These are phyloP conservation scores for Torulaspora indica DNA, from an alignment of 805 yeast genomes.

Conservation along the genomic window DNA sequence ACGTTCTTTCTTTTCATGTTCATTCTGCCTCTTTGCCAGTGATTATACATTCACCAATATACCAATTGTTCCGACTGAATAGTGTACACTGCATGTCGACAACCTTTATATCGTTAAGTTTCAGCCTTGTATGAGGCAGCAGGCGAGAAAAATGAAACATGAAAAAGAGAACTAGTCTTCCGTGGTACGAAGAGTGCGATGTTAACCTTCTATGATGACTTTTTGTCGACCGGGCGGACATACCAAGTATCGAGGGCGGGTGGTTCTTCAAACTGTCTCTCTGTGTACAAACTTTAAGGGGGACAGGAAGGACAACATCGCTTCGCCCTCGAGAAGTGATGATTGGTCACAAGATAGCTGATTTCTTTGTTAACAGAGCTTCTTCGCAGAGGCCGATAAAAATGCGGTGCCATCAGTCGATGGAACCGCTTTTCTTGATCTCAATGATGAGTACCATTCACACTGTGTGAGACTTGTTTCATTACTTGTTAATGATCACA, in stretches of 20 bases:
- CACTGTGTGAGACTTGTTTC: constrained; percentile 38
- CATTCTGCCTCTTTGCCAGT: constrained; percentile 16
- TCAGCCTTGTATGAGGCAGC: constrained; percentile 44
- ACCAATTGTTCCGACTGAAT: constrained; percentile 44
- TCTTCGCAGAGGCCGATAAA: background rate
- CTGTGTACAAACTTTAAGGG: constrained; percentile 38
- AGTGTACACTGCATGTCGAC: constrained; percentile 40
- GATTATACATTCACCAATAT: constrained; percentile 28
- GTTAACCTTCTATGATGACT: constrained; percentile 34
- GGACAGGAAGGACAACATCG: constrained; percentile 24
- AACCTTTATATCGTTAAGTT: constrained; percentile 43
- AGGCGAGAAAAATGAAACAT: background rate
- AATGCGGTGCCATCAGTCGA: constrained; percentile 10
- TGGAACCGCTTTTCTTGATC: constrained; percentile 6
- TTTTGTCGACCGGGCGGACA: constrained; percentile 49
- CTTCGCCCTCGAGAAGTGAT: constrained; percentile 35
- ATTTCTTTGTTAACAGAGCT: constrained; percentile 13
- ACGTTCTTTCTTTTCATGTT: constrained; percentile 4
- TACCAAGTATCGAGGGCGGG: constrained; percentile 34
- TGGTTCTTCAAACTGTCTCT: constrained; percentile 23
- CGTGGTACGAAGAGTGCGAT: background rate
- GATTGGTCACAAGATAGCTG: constrained; percentile 42
- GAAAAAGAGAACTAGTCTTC: background rate
- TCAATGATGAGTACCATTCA: constrained; percentile 31
- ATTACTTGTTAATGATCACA: constrained; percentile 35